Conservation (phyloP, 2,329 filamentous ascomycete genomes). For the Rhynchosporium graminicola region DNA sequence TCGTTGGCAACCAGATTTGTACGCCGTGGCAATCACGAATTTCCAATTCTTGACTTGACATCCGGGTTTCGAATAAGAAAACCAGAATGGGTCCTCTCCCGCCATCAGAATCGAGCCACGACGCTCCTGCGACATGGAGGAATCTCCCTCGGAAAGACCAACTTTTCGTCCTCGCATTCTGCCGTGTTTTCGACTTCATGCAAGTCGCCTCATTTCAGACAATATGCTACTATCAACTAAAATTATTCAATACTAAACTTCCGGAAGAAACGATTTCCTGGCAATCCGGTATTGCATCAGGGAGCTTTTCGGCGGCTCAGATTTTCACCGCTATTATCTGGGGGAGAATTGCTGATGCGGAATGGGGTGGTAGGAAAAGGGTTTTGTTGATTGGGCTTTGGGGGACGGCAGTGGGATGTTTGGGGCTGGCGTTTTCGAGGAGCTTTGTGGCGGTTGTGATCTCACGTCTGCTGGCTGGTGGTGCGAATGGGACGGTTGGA, state of each 20-base stretch:
- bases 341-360: constrained; percentile 58
- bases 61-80: not conserved
- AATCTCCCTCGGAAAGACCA: constrained; percentile 15
- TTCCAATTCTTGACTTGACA: too few relatives aligned
- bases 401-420: constrained; percentile 40
- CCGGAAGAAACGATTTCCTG: constrained; percentile 53
- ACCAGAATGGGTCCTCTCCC: constrained; percentile 8
- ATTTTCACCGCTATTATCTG: constrained; percentile 68
- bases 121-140: constrained; percentile 8
- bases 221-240: constrained; percentile 72
- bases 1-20: constrained; percentile 4
- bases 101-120: constrained; percentile 7
- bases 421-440: constrained; percentile 10
- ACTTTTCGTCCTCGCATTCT: constrained; percentile 8
- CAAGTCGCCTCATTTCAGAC: constrained; percentile 43
- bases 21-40: too few relatives aligned
- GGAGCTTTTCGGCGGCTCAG: constrained; percentile 64
- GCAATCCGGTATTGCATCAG: constrained; percentile 68
- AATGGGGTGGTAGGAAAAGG: constrained; percentile 57
- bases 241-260: constrained; percentile 51
- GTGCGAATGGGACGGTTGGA: constrained; percentile 11
- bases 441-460: constrained; percentile 5
- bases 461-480: constrained; percentile 9
- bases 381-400: constrained; percentile 64
- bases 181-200: constrained; percentile 16